phyloP scores from a whole-genome alignment of 352 stramenopile genomes.

The Pythium monospermum region DNA sequence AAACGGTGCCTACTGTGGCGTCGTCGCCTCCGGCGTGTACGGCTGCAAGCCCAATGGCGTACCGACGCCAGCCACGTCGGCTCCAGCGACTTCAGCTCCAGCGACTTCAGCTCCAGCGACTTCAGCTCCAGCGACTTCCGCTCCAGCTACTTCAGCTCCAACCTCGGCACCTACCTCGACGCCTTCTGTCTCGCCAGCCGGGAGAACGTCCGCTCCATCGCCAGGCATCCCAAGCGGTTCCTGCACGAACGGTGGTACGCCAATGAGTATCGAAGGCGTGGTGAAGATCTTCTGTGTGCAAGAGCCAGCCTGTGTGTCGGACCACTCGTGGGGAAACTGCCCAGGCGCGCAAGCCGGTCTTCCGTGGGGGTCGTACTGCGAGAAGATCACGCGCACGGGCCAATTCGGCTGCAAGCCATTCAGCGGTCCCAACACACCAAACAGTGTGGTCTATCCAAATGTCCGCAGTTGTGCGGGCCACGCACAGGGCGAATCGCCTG shows the following conservation, averaged over 20 bases:
- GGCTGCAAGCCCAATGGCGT: constrained; percentile 6
- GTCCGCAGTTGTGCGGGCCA: constrained; percentile 10
- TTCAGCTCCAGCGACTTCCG: no score
- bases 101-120: neutral
- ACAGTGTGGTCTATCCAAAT: constrained; percentile 7
- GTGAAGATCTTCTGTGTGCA: constrained; percentile 31
- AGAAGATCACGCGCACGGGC: constrained; percentile 26
- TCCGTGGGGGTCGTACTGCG: constrained; percentile 37
- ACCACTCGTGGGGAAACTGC: constrained; percentile 30
- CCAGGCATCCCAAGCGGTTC: neutral
- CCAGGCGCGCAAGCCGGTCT: constrained; percentile 33
- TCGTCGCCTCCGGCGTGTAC: constrained; percentile 10
- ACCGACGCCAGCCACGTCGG: neutral
- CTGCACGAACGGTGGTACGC: neutral
- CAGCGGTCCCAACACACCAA: constrained; percentile 10
- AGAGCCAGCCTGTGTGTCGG: constrained; percentile 27
- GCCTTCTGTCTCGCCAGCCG: no score
- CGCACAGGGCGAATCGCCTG: constrained; percentile 3
- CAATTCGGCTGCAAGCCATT: constrained; percentile 40
- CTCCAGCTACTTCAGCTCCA: neutral
- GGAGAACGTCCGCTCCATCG: no score
- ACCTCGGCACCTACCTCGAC: neutral
- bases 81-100: neutral
- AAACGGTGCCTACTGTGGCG: constrained; percentile 15
- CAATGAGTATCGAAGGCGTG: constrained; percentile 26